A percentile compares a stretch with the other conserved stretches of the same genome.
phyloP scores from a whole-genome alignment of 805 yeast species.

The Cephaloascus fragrans region DNA sequence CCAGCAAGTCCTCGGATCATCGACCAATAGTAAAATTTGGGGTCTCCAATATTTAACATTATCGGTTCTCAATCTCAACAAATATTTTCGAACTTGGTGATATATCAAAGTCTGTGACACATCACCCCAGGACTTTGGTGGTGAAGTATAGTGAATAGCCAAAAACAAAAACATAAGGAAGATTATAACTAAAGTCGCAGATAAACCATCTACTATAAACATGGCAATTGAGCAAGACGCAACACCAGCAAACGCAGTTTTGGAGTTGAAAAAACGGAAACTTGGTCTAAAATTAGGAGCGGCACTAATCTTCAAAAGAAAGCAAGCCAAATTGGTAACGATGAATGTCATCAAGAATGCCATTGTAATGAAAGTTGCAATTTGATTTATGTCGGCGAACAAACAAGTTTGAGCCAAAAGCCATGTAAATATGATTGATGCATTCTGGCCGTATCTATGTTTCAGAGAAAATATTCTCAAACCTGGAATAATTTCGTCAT shows the following conservation, averaged over 20 bases:
- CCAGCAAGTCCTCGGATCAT: conserved; percentile 90
- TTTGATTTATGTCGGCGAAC: conserved; percentile 84
- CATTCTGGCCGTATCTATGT: conserved; percentile 45
- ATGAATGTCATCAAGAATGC: conserved; percentile 94
- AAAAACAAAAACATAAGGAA: conserved; percentile 59
- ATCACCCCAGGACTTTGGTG: conserved; percentile 98
- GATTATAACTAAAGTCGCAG: conserved; percentile 69
- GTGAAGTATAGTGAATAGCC: conserved; percentile 80
- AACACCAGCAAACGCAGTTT: conserved; percentile 76
- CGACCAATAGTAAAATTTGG: conserved; percentile 79
- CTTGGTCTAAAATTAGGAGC: conserved; percentile 99
- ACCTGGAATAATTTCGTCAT: conserved; percentile 83
- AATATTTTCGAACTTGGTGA: conserved; percentile 92
- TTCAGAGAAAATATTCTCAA: conserved; percentile 44
- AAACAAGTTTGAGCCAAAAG: conserved; percentile 73
- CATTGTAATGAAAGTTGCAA: conserved; percentile 94
- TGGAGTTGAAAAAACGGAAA: conserved; percentile 73
- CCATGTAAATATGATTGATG: conserved; percentile 71
- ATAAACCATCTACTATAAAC: conserved; percentile 89
- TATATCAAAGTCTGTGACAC: conserved; percentile 92
- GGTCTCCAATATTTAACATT: conserved; percentile 99
- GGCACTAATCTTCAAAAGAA: conserved; percentile 73
- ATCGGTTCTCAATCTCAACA: conserved; percentile 73
- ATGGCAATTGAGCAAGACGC: conserved; percentile 66
- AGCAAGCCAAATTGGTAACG: conserved; percentile 90